Evolutionary conservation across 2,329 filamentous ascomycete genomes (phyloP).

Genomic region (Alternaria longipes): DNA sequence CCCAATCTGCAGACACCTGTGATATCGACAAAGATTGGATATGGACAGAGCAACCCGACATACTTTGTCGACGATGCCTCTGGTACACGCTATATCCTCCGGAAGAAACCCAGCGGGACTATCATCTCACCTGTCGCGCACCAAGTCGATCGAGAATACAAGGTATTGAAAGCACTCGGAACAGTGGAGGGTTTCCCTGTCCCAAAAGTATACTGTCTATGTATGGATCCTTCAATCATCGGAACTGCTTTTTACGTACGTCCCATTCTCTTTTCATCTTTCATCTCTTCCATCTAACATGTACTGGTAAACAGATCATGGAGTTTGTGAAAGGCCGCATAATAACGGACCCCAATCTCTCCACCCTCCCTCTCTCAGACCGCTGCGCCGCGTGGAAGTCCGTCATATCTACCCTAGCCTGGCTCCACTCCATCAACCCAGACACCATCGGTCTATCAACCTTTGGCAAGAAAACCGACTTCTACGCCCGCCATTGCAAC

Average conservation of each 20-base stretch:
- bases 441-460: conserved; percentile 70
- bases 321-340: conserved; percentile 91
- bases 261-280: background rate
- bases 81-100: conserved; percentile 79
- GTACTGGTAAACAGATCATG: conserved; percentile 70
- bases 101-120: conserved; percentile 93
- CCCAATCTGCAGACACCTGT: conserved; percentile 37
- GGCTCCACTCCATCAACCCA: conserved; percentile 79
- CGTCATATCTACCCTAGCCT: conserved; percentile 80
- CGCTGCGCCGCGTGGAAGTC: conserved; percentile 57
- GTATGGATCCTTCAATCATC: conserved; percentile 79
- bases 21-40: conserved; percentile 76
- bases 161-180: conserved; percentile 80
- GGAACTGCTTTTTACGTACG: conserved; percentile 84
- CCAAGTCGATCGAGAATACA: conserved; percentile 93
- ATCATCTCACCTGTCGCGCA: conserved; percentile 93
- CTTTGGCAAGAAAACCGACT: conserved; percentile 78
- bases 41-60: conserved; percentile 95
- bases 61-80: conserved; percentile 80
- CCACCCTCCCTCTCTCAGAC: conserved; percentile 70
- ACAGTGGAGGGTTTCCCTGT: conserved; percentile 83
- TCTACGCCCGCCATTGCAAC: conserved; percentile 84
- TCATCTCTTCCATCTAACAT: background rate
- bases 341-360: conserved; percentile 85
- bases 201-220: conserved; percentile 82